Percentiles rank a stretch among this genome's conserved stretches.
phyloP scores from a whole-genome alignment of 768 basidiomycete genomes.

The Heimioporus sp. region DNA sequence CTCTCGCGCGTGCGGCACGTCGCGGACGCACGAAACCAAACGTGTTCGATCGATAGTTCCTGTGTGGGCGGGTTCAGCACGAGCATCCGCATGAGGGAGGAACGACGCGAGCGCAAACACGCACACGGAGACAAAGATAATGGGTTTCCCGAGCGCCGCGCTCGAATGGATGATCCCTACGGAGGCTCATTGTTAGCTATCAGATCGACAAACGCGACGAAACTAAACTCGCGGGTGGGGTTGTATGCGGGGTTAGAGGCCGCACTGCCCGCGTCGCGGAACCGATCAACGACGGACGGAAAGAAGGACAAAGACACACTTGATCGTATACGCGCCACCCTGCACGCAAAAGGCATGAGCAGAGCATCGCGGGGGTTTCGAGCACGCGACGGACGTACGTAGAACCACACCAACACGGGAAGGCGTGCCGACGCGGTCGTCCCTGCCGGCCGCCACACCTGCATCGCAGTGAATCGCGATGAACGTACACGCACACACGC shows the following conservation, averaged over 20 bases:
- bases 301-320: not conserved
- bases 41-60: constrained; percentile 16
- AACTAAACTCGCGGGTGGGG: constrained; percentile 10
- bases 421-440: constrained; percentile 1
- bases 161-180: constrained; percentile 13
- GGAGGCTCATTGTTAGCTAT: not conserved
- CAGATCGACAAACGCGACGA: not conserved
- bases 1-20: too few species aligned
- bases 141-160: constrained; percentile 8
- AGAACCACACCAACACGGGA: constrained; percentile 22
- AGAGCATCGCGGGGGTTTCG: not conserved
- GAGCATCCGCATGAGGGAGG: too few species aligned
- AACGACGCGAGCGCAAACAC: not conserved
- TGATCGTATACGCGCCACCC: constrained; percentile 14
- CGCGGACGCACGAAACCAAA: constrained; percentile 16
- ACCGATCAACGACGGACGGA: not conserved
- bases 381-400: constrained; percentile 4
- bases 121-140: constrained; percentile 17
- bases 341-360: not conserved
- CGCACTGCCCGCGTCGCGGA: constrained; percentile 3
- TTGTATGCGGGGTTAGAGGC: constrained; percentile 16
- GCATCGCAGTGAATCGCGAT: not conserved
- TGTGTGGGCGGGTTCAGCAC: not conserved
- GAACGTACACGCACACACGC: not conserved
- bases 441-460: constrained; percentile 20